A percentile compares a stretch with the other conserved stretches of the same genome.
phyloP scores from a whole-genome alignment of 2,329 filamentous ascomycete species.

The Alternaria novae-zelandiae region DNA sequence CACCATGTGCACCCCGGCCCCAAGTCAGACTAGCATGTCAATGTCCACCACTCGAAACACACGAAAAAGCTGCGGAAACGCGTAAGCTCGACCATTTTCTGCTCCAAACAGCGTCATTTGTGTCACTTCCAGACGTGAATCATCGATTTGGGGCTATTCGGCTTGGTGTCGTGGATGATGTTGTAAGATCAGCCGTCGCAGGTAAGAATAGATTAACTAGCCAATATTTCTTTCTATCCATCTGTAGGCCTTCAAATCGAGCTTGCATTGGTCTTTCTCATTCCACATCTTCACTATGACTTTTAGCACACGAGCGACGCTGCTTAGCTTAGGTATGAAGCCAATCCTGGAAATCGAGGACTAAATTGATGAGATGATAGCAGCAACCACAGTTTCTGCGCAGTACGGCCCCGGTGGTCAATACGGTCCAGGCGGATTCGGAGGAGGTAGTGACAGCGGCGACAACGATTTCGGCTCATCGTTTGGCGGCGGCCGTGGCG shows the following conservation, averaged over 20 bases:
- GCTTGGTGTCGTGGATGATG: slow-evolving; percentile 10
- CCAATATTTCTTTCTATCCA: not conserved
- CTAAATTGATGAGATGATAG: slow-evolving; percentile 7
- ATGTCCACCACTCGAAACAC: slow-evolving; percentile 25
- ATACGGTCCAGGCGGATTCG: slow-evolving; percentile 15
- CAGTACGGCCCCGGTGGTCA: slow-evolving; percentile 15
- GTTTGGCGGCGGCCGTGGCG: slow-evolving; percentile 7
- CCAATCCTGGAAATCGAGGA: not conserved
- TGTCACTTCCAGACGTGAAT: slow-evolving; percentile 15
- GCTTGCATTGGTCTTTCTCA: not conserved
- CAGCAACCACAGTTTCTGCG: slow-evolving; percentile 19
- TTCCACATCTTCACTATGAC: slow-evolving; percentile 12
- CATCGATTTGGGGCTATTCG: slow-evolving; percentile 10
- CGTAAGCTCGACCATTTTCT: slow-evolving; percentile 28
- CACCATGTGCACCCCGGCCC: slow-evolving; percentile 22
- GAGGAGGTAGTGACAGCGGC: slow-evolving; percentile 6
- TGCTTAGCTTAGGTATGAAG: slow-evolving; percentile 23
- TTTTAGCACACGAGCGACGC: slow-evolving; percentile 3
- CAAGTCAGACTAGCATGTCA: slow-evolving; percentile 10
- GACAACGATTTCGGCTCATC: slow-evolving; percentile 2
- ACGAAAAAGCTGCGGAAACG: slow-evolving; percentile 23
- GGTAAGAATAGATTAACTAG: slow-evolving; percentile 10
- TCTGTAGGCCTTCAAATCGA: not conserved
- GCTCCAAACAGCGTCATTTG: slow-evolving; percentile 19
- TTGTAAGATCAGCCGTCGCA: slow-evolving; percentile 4